Conservation (phyloP, 768 basidiomycete genomes). For the Termitomyces sp. region DNA sequence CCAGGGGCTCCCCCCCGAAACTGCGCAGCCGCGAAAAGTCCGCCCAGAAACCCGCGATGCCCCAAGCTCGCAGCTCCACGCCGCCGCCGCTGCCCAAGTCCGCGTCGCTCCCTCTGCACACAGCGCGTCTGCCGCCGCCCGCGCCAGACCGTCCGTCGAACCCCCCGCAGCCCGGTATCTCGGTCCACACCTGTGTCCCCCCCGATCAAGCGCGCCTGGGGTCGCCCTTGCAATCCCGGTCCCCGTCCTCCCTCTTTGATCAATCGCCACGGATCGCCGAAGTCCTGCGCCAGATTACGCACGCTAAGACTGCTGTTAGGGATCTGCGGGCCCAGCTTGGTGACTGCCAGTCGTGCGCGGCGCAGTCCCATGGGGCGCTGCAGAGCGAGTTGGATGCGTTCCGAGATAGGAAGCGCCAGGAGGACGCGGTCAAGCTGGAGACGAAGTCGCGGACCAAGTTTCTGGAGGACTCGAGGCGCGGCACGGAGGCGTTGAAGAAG, state of each 20-base stretch:
- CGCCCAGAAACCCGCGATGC: conserved; percentile 30
- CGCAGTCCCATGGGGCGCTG: conserved; percentile 58
- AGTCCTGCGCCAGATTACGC: conserved; percentile 67
- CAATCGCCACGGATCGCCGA: conserved; percentile 70
- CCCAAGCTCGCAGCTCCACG: conserved; percentile 56
- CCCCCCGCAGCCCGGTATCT: conserved; percentile 19
- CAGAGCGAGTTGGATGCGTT: conserved; percentile 69
- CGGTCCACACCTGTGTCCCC: conserved; percentile 21
- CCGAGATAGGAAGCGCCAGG: conserved; percentile 71
- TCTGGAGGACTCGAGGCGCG: conserved; percentile 82
- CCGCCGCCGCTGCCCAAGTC: conserved; percentile 85
- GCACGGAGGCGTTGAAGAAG: conserved; percentile 70
- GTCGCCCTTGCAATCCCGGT: conserved; percentile 27
- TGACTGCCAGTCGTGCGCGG: conserved; percentile 51
- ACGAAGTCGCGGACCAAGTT: conserved; percentile 78
- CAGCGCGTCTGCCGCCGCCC: conserved; percentile 38
- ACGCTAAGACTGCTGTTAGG: conserved; percentile 51
- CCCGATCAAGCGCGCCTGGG: conserved; percentile 24
- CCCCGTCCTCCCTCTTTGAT: conserved; percentile 46
- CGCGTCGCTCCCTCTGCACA: conserved; percentile 71
- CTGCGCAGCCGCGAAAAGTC: conserved; percentile 54
- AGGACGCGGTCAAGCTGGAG: conserved; percentile 75
- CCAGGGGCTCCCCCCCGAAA: conserved; percentile 48
- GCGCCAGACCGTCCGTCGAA: conserved; percentile 24
- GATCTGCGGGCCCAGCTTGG: conserved; percentile 69